Evolutionary conservation across 345 rosid genomes (phyloP).

Genomic region (Linum trigynum): DNA sequence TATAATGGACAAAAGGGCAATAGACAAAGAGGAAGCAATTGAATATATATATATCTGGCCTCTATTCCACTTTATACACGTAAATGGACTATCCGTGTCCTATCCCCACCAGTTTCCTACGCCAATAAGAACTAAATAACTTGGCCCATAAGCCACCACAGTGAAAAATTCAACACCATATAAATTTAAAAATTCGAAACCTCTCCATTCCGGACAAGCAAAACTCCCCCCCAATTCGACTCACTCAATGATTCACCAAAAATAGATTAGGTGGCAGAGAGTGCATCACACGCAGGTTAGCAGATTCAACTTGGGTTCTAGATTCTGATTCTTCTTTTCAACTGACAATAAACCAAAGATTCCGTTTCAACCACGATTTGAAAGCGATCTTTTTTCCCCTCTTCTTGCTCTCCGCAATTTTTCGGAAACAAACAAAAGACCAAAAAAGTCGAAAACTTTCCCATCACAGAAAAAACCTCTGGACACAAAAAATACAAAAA

Average conservation of each 20-base stretch:
- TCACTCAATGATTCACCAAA: not conserved
- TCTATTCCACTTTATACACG: not conserved
- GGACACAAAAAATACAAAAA: no score
- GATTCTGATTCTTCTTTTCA: not conserved
- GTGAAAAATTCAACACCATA: not conserved
- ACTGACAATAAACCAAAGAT: not conserved
- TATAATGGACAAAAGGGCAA: not conserved
- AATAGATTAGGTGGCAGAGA: not conserved
- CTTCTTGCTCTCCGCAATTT: not conserved
- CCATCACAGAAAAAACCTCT: not conserved
- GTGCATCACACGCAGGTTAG: not conserved
- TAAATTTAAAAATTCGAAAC: not conserved
- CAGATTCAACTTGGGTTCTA: no score
- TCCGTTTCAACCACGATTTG: not conserved
- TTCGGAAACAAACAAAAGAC: not conserved
- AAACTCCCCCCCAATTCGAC: not conserved
- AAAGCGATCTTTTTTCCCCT: not conserved
- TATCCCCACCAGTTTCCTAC: not conserved
- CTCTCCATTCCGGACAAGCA: slow-evolving; percentile 2
- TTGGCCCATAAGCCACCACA: not conserved
- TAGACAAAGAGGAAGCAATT: not conserved
- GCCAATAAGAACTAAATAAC: not conserved
- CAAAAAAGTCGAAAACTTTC: not conserved
- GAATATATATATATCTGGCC: not conserved
- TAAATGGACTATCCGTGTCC: not conserved